Base-by-base conservation (phyloP, 2,329 filamentous ascomycete species). In the Mollisiaceae sp. region DNA sequence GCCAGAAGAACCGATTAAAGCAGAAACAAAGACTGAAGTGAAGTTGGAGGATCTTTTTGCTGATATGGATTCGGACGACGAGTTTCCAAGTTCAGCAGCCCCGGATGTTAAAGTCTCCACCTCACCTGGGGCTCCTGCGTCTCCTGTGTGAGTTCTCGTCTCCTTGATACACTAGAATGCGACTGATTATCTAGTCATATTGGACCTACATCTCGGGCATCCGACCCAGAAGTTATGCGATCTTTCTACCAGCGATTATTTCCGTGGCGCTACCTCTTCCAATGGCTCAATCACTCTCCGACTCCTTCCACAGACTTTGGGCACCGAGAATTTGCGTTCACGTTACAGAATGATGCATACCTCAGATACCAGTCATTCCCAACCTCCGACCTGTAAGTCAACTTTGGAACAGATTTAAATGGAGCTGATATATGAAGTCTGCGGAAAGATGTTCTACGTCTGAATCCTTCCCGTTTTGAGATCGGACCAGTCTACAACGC, bases 401-500 rank as follows among this genome's bases (percentile, higher is more conserved):
- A 35, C 8, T 27, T 54, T 5, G 27, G 38, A 11, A 18, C 12
- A 39, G 20, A 4, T 9, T 54, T 9, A 39, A 47, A 55, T 14
- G 50, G n/a, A 63, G 39, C 72, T 75, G 72, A 75, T 56, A 32
- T 18, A 2, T 56, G 15, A 58, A 92, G 90, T 1, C 86, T 99
- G 50, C 92, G 94, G 41, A 97, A 97, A 79, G 93, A 97, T 72
- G 92, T 97, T 62, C 83, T 99, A 4, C 88, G 89, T 54, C 86
- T 94, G 71, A 92, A 96, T 75, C 95, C 95, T 2, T 91, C 92
- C 1, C 93, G 95, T 79, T 98, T 99, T 81, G 95, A 99, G 82
- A 98, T 99, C 73, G 95, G 95, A 0, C 95, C 95, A n/a, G 91
- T 97, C 58, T 99, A 99, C 81, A 93, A 86, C 60, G 91, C 93